These are phyloP conservation scores for Leishmania arabica DNA, from an alignment of 208 protist genomes.

Conservation along the genomic window DNA sequence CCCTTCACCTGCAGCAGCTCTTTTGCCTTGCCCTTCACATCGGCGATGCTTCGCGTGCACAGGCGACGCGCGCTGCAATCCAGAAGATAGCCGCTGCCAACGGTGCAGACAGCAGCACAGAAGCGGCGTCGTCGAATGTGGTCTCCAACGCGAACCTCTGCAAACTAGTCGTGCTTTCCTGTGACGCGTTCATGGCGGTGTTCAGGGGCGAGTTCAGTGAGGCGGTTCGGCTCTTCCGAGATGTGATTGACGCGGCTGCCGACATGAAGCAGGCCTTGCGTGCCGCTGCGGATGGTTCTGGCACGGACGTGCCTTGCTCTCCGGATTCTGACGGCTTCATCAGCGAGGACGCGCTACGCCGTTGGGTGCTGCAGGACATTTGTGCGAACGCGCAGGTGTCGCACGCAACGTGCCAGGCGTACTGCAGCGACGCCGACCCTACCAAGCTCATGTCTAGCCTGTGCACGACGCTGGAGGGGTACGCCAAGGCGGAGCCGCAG, in stretches of 20 bases:
- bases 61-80: conserved; percentile 4
- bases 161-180: conserved; percentile 13
- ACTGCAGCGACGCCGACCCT: conserved; percentile 37
- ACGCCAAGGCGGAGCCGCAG: conserved; percentile 57
- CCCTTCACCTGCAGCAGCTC: conserved; percentile 43
- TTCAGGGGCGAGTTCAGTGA: conserved; percentile 20
- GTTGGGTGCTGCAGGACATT: conserved; percentile 47
- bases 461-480: conserved; percentile 55
- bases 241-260: conserved; percentile 15
- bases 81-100: not conserved
- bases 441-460: conserved; percentile 28
- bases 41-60: conserved; percentile 21
- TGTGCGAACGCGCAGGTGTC: conserved; percentile 61
- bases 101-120: not conserved
- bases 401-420: conserved; percentile 66
- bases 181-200: conserved; percentile 26
- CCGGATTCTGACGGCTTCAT: conserved; percentile 8
- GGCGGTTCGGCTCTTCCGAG: conserved; percentile 17
- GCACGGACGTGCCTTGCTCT: not conserved
- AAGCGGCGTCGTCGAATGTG: not conserved
- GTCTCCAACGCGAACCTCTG: conserved; percentile 16
- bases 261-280: conserved; percentile 10
- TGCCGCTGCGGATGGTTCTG: not conserved
- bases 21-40: conserved; percentile 42
- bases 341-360: conserved; percentile 20